A percentile compares a stretch with the other conserved stretches of the same genome.
phyloP scores from a whole-genome alignment of 106 monocot genomes.

The Dioscorea alata region DNA sequence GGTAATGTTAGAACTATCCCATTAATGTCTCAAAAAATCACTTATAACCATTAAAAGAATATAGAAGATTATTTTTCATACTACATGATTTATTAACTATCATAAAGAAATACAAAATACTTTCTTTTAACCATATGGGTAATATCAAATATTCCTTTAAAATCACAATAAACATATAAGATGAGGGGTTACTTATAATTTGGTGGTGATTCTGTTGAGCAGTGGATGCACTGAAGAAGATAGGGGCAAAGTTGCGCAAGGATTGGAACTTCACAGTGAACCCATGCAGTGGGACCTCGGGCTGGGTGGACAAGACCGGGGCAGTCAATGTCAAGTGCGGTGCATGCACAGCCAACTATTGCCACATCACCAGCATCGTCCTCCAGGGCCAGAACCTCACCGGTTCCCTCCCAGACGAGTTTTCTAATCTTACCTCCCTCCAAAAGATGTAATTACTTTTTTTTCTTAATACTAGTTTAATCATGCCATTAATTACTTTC shows the following conservation, averaged over 20 bases:
- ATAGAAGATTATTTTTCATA: too few species aligned
- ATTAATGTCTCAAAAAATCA: too few species aligned
- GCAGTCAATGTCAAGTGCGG: not conserved
- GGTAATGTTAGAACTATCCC: too few species aligned
- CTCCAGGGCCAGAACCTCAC: not conserved
- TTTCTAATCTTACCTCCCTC: not conserved
- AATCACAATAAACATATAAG: too few species aligned
- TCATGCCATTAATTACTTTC: not conserved
- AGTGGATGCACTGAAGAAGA: slow-evolving; percentile 22
- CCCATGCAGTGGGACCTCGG: slow-evolving; percentile 9
- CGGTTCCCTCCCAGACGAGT: not conserved
- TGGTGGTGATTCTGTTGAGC: slow-evolving; percentile 4
- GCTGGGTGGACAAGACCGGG: slow-evolving; percentile 15
- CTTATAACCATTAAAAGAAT: too few species aligned
- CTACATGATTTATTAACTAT: too few species aligned
- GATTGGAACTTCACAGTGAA: slow-evolving; percentile 24
- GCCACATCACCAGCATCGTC: not conserved
- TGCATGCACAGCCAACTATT: not conserved
- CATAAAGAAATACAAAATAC: too few species aligned
- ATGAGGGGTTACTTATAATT: not conserved
- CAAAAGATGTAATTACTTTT: not conserved
- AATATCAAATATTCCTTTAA: too few species aligned
- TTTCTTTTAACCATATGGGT: too few species aligned
- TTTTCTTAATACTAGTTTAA: not conserved
- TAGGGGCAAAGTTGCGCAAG: slow-evolving; percentile 10